phyloP scores from a whole-genome alignment of 1,284 basidiomycete genomes.

The Trichosporon inkin region DNA sequence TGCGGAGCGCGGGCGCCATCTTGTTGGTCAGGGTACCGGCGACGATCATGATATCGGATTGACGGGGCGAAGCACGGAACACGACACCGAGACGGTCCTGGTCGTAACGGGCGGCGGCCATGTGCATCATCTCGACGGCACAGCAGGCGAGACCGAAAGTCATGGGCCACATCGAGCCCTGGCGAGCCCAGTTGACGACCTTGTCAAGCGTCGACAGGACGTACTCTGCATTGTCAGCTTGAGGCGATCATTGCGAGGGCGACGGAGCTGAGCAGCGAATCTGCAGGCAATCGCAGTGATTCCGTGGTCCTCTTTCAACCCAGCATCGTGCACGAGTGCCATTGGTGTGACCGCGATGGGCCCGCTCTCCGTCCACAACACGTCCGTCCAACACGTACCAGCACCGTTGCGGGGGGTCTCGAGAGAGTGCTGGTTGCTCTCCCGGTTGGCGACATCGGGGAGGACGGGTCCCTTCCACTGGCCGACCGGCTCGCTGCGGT shows the following conservation, averaged over 20 bases:
- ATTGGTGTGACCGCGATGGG: not conserved
- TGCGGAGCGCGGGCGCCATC: slow-evolving; percentile 96
- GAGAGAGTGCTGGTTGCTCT: slow-evolving; percentile 77
- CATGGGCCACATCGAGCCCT: slow-evolving; percentile 99
- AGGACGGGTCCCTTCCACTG: slow-evolving; percentile 16
- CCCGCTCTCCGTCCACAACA: not conserved
- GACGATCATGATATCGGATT: slow-evolving; percentile 99
- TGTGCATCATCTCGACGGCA: slow-evolving; percentile 94
- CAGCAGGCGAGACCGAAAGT: slow-evolving; percentile 97
- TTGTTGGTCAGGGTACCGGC: slow-evolving; percentile 99
- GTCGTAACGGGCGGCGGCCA: slow-evolving; percentile 95
- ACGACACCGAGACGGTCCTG: slow-evolving; percentile 97
- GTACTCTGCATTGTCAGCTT: slow-evolving; percentile 64
- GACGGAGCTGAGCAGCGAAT: no score
- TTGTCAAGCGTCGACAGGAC: slow-evolving; percentile 94
- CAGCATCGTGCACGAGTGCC: not conserved
- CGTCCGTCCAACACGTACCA: slow-evolving; percentile 56
- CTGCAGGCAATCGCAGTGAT: not conserved
- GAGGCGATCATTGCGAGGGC: not conserved
- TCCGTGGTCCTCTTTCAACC: no score
- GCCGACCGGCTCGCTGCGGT: not conserved
- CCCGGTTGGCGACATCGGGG: slow-evolving; percentile 60
- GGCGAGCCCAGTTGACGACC: slow-evolving; percentile 94
- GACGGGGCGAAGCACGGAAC: slow-evolving; percentile 96
- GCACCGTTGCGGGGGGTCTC: slow-evolving; percentile 85